Evolutionary conservation across 306 rosid species (phyloP).

Genomic region (Cucurbita argyrosperma): DNA sequence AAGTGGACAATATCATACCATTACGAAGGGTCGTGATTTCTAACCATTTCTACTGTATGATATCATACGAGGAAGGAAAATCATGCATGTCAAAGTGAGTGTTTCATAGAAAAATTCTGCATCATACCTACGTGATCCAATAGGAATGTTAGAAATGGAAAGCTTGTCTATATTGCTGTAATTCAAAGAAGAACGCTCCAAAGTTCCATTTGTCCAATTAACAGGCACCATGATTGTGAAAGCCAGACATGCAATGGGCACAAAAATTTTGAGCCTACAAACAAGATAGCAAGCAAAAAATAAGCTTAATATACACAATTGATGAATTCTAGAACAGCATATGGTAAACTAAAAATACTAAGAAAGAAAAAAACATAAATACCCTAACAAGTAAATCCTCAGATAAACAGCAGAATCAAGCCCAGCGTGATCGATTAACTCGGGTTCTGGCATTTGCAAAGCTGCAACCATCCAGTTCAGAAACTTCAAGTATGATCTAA

Average conservation of each 20-base stretch:
- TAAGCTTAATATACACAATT: background rate
- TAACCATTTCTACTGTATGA: background rate
- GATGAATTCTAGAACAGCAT: background rate
- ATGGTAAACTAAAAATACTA: background rate
- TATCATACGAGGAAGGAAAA: background rate
- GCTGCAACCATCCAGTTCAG: slow-evolving; percentile 94
- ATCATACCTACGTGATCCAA: slow-evolving; percentile 60
- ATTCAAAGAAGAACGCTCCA: slow-evolving; percentile 44
- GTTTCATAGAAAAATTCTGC: background rate
- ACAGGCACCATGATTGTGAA: slow-evolving; percentile 82
- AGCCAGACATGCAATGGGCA: slow-evolving; percentile 65
- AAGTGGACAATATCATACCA: too few species aligned
- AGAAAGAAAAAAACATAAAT: background rate
- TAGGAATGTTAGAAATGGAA: slow-evolving; percentile 82
- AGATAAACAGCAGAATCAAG: slow-evolving; percentile 83
- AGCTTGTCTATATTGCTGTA: slow-evolving; percentile 77
- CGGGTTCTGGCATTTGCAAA: slow-evolving; percentile 92
- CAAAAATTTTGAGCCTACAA: slow-evolving; percentile 83
- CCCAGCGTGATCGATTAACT: slow-evolving; percentile 81
- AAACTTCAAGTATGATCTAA: slow-evolving; percentile 52
- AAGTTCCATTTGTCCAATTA: slow-evolving; percentile 78
- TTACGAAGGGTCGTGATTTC: too few species aligned
- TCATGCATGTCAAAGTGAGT: background rate
- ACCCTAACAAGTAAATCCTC: slow-evolving; percentile 92
- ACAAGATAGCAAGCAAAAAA: background rate